Conservation (phyloP, 1,139 yeast genomes). For the Kurtzmaniella quercitrusa region DNA sequence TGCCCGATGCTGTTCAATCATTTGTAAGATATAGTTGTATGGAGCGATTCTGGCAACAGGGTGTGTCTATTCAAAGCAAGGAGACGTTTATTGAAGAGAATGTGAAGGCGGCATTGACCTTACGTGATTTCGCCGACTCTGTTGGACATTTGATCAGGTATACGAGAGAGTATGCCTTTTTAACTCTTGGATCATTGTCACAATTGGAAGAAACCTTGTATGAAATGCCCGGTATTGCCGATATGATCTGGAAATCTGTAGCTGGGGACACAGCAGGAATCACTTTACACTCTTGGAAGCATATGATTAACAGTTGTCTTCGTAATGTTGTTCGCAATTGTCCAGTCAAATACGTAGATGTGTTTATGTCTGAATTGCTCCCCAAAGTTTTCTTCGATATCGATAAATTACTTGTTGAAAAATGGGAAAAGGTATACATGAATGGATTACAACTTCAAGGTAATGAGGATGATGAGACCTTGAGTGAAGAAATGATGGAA, state of each 20-base stretch:
- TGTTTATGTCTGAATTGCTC: constrained; percentile 71
- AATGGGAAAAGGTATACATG: constrained; percentile 72
- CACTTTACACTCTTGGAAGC: constrained; percentile 95
- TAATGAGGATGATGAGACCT: constrained; percentile 70
- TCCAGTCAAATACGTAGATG: constrained; percentile 63
- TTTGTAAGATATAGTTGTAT: constrained; percentile 84
- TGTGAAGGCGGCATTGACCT: constrained; percentile 87
- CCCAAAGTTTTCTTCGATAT: constrained; percentile 73
- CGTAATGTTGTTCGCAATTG: constrained; percentile 86
- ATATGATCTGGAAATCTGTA: constrained; percentile 74
- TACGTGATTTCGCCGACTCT: constrained; percentile 95
- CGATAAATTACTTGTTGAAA: constrained; percentile 62
- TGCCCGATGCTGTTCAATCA: constrained; percentile 86
- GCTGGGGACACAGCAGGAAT: constrained; percentile 85
- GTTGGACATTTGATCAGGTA: constrained; percentile 96
- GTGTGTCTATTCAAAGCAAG: constrained; percentile 88
- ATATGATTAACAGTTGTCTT: constrained; percentile 84
- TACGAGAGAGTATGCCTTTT: constrained; percentile 91
- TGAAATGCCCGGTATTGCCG: constrained; percentile 78
- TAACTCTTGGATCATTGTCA: constrained; percentile 85
- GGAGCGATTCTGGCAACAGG: constrained; percentile 98
- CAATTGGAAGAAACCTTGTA: constrained; percentile 87
- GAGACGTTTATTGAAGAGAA: constrained; percentile 94
- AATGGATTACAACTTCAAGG: constrained; percentile 70
- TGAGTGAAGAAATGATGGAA: constrained; percentile 98